Evolutionary conservation across 495 filamentous ascomycete genomes (phyloP).

Genomic region (Annulohypoxylon stygium): DNA sequence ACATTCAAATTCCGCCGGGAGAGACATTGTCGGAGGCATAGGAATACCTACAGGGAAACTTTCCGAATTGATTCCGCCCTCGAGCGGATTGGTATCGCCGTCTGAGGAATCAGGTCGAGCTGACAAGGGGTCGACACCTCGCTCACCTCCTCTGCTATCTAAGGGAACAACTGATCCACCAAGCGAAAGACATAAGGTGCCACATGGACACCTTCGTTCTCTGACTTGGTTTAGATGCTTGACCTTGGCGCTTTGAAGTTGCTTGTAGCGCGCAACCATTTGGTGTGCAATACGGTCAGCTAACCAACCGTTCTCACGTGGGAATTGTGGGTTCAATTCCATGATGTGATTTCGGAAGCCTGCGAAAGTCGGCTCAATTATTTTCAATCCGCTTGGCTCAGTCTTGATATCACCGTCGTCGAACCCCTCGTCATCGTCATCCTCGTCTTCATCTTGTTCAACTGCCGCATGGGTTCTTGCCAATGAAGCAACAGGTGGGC

Average conservation of each 20-base stretch:
- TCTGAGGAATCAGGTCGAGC: constrained; percentile 68
- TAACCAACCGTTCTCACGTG: constrained; percentile 71
- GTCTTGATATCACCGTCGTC: constrained; percentile 64
- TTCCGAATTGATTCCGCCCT: constrained; percentile 75
- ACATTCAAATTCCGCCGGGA: constrained; percentile 94
- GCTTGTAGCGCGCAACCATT: constrained; percentile 83
- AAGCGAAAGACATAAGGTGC: constrained; percentile 71
- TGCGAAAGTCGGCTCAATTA: constrained; percentile 77
- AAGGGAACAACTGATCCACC: constrained; percentile 68
- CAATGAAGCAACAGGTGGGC: constrained; percentile 69
- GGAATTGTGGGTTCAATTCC: constrained; percentile 73
- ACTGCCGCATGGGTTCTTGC: constrained; percentile 53
- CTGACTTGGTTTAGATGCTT: constrained; percentile 74
- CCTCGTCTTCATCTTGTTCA: constrained; percentile 59
- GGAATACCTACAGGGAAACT: constrained; percentile 85
- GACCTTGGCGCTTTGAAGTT: constrained; percentile 76
- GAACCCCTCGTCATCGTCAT: constrained; percentile 67
- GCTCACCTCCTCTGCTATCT: constrained; percentile 57
- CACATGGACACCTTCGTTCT: constrained; percentile 69
- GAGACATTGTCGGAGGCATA: constrained; percentile 78
- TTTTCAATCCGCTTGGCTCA: constrained; percentile 60
- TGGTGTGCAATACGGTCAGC: constrained; percentile 87
- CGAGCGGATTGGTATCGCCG: constrained; percentile 72
- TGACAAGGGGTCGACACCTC: constrained; percentile 56
- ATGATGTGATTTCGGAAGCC: constrained; percentile 84